These are phyloP conservation scores for Cinchona pubescens DNA, from an alignment of 257 asterid genomes.

Conservation along the genomic window DNA sequence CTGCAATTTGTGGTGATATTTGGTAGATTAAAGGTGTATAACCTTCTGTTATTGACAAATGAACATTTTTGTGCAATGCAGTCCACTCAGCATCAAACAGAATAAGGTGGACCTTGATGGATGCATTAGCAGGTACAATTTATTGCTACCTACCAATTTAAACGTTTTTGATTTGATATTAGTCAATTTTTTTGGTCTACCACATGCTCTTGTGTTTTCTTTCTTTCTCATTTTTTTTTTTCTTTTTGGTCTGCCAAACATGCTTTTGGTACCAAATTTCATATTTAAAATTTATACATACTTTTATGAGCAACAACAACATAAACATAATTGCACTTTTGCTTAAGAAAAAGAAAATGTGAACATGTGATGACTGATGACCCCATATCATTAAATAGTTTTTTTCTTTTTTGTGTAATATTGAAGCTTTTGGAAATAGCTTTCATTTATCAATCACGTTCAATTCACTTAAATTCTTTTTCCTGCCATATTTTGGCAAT, in stretches of 20 bases:
- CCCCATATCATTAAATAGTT: background rate
- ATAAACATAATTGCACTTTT: background rate
- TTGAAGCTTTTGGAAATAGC: background rate
- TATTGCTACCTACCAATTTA: background rate
- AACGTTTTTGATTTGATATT: background rate
- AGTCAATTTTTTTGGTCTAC: background rate
- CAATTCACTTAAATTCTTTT: too few relatives aligned
- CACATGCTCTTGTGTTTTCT: too few relatives aligned
- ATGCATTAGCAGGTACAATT: constrained; percentile 21
- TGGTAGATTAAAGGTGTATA: background rate
- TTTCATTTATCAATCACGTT: background rate
- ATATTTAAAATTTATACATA: background rate
- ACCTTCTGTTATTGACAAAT: background rate
- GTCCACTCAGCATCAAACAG: constrained; percentile 26
- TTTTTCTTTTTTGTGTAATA: too few relatives aligned
- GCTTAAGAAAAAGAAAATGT: background rate
- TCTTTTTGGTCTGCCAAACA: too few relatives aligned
- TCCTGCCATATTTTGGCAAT: too few relatives aligned
- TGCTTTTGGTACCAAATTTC: too few relatives aligned
- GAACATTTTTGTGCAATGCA: constrained; percentile 21
- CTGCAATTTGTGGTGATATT: background rate
- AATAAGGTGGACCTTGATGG: constrained; percentile 25
- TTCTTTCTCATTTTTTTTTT: too few relatives aligned
- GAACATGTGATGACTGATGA: background rate
- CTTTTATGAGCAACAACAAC: background rate